Percentiles rank a stretch among this genome's conserved stretches.
These are phyloP conservation scores for Sclerotinia minor DNA, from an alignment of 2,329 filamentous ascomycete genomes.

Conservation along the genomic window DNA sequence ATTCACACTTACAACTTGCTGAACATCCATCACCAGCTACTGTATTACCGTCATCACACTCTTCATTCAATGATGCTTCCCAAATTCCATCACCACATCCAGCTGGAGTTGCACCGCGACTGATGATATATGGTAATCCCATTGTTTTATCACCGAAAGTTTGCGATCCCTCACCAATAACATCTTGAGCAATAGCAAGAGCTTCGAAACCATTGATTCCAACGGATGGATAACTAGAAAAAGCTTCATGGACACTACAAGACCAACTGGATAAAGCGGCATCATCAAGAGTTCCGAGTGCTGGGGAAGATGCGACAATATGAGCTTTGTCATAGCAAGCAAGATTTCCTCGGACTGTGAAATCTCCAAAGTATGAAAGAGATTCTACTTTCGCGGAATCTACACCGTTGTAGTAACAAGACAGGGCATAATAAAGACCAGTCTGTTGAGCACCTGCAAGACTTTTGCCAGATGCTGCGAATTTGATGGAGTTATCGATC, in stretches of 20 bases:
- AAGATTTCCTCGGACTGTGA: slow-evolving; percentile 45
- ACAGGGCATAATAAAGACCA: slow-evolving; percentile 47
- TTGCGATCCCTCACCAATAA: slow-evolving; percentile 42
- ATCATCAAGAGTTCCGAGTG: slow-evolving; percentile 44
- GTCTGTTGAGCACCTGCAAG: slow-evolving; percentile 36
- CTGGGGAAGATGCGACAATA: slow-evolving; percentile 44
- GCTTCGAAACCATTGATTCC: slow-evolving; percentile 44
- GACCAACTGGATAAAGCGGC: slow-evolving; percentile 46
- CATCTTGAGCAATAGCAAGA: slow-evolving; percentile 45
- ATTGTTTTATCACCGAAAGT: slow-evolving; percentile 43
- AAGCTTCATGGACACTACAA: slow-evolving; percentile 47
- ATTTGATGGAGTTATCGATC: slow-evolving; percentile 45
- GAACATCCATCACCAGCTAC: slow-evolving; percentile 44
- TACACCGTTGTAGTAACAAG: slow-evolving; percentile 45
- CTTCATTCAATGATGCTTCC: slow-evolving; percentile 43
- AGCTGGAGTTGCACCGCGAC: slow-evolving; percentile 45
- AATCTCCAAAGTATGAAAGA: slow-evolving; percentile 44
- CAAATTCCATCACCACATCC: slow-evolving; percentile 46
- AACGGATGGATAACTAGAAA: slow-evolving; percentile 44
- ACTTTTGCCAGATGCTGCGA: slow-evolving; percentile 40
- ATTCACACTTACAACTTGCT: slow-evolving; percentile 44
- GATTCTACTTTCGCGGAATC: slow-evolving; percentile 36
- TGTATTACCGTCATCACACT: slow-evolving; percentile 47
- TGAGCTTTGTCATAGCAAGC: slow-evolving; percentile 46
- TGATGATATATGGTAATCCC: slow-evolving; percentile 48